Base-by-base conservation (phyloP, 495 filamentous ascomycete genomes). In the Penicillium antarcticum region DNA sequence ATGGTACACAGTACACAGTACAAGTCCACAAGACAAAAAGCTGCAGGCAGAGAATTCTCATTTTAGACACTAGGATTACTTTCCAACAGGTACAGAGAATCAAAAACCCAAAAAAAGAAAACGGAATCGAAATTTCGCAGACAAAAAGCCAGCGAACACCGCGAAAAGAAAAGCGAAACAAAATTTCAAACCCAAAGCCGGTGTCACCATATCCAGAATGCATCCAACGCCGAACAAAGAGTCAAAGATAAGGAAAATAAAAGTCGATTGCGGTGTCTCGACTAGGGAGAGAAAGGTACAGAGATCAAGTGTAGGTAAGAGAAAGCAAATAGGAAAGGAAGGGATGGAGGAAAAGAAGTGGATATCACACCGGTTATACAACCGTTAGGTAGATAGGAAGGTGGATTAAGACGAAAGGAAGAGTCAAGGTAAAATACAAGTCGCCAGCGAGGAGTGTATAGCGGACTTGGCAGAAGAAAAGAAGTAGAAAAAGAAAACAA, bases 171-270 rank as follows among this genome's bases (percentile, higher is more conserved):
- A 35, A 42, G 52, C 47, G 46, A 62, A 52, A 46, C 52, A 10
- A 34, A 49, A 17, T 24, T 14, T 17, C 29, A 56, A 57, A 52
- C 57, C 59, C 63, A 57, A 51, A 60, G 58, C 63, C 62, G 38
- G 65, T 66, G 65, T 66, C 52, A 58, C 68, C 66, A 52, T 56
- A 68, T 61, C 58, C 66, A 44, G 53, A 58, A 69, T 70, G 64
- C 69, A 66, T 60, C 52, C 66, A 71, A 67, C 67, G 64, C 65
- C 61, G 13, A 57, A 56, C 50, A 65, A 62, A 55, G 57, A 55
- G 58, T 35, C 45, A 59, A 55, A 66, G 57, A 56, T 65, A 57
- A 61, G 48, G 66, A 33, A 57, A 52, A 49, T 52, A 57, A 56
- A 53, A 31, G 36, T 52, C 36, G 48, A 54, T 21, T 51, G 16